Evolutionary conservation across 495 filamentous ascomycete species (phyloP).

Genomic region (Lasiosphaeria hispida): DNA sequence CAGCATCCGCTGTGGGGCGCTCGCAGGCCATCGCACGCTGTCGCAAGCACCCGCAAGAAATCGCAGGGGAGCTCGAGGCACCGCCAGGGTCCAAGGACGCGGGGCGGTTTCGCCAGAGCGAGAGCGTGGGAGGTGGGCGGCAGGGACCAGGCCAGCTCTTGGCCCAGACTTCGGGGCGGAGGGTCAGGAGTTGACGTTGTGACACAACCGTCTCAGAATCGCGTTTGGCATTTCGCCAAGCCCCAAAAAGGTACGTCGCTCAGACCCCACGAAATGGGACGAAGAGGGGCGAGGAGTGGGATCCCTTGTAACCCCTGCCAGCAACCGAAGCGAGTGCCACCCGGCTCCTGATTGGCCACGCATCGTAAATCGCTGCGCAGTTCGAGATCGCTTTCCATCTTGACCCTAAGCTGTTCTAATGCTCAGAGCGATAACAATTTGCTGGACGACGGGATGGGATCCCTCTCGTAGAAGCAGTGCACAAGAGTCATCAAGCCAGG

Average conservation of each 20-base stretch:
- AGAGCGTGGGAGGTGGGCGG: neutral
- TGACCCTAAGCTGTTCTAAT: neutral
- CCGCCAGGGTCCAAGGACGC: neutral
- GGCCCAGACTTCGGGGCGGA: slow-evolving; percentile 28
- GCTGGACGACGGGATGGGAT: too few species aligned
- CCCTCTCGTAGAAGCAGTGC: too few species aligned
- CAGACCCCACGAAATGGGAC: slow-evolving; percentile 18
- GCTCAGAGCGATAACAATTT: too few species aligned
- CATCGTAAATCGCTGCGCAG: too few species aligned
- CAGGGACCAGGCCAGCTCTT: slow-evolving; percentile 18
- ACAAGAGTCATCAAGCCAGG: neutral
- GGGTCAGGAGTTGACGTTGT: slow-evolving; percentile 40
- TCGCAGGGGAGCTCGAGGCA: neutral
- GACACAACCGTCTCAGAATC: slow-evolving; percentile 48
- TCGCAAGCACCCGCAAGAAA: too few species aligned
- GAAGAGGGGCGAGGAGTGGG: slow-evolving; percentile 1
- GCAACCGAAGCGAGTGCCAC: neutral
- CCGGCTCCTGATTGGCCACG: neutral
- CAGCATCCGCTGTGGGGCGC: slow-evolving; percentile 11
- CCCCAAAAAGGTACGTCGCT: slow-evolving; percentile 16
- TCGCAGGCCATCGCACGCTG: neutral
- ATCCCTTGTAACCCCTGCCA: neutral
- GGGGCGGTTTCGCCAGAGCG: slow-evolving; percentile 10
- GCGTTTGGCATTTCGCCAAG: slow-evolving; percentile 44
- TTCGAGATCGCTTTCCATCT: neutral